Conservation (phyloP, 2,329 filamentous ascomycete species). For the Fusarium siculi region DNA sequence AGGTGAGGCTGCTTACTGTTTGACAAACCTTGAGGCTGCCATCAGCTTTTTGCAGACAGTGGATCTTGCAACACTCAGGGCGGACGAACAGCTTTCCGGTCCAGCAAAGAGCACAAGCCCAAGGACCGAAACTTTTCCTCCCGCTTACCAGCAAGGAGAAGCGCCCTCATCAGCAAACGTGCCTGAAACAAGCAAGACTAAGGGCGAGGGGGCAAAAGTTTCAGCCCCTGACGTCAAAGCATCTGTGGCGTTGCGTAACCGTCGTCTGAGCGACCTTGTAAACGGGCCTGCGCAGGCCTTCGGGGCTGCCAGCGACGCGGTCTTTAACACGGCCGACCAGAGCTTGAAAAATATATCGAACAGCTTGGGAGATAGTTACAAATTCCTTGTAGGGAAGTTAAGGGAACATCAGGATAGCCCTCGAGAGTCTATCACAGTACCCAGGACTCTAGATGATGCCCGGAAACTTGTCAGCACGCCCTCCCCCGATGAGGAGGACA, state of each 20-base stretch:
- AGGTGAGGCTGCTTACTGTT: conserved; percentile 93
- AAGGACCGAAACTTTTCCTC: conserved; percentile 66
- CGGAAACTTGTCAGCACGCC: conserved; percentile 85
- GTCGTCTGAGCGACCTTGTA: conserved; percentile 85
- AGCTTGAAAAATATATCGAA: conserved; percentile 91
- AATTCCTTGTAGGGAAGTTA: conserved; percentile 88
- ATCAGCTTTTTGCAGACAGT: conserved; percentile 96
- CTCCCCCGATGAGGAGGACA: conserved; percentile 69
- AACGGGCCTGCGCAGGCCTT: conserved; percentile 85
- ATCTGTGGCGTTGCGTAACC: conserved; percentile 68
- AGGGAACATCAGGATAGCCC: conserved; percentile 71
- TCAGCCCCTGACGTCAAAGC: conserved; percentile 56
- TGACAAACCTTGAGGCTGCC: conserved; percentile 95
- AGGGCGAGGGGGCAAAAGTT: conserved; percentile 50
- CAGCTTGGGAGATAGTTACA: conserved; percentile 91
- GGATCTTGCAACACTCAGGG: conserved; percentile 86
- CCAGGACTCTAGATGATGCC: conserved; percentile 93
- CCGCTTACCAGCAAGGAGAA: conserved; percentile 62
- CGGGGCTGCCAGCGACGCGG: conserved; percentile 83
- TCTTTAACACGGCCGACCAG: conserved; percentile 90
- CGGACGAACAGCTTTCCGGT: conserved; percentile 78
- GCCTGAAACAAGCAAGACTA: conserved; percentile 48
- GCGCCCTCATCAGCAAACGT: conserved; percentile 49
- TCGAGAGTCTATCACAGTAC: conserved; percentile 68
- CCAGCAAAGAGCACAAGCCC: conserved; percentile 67